phyloP scores from a whole-genome alignment of 1,284 basidiomycete genomes.

The Exsudoporus floridanus region DNA sequence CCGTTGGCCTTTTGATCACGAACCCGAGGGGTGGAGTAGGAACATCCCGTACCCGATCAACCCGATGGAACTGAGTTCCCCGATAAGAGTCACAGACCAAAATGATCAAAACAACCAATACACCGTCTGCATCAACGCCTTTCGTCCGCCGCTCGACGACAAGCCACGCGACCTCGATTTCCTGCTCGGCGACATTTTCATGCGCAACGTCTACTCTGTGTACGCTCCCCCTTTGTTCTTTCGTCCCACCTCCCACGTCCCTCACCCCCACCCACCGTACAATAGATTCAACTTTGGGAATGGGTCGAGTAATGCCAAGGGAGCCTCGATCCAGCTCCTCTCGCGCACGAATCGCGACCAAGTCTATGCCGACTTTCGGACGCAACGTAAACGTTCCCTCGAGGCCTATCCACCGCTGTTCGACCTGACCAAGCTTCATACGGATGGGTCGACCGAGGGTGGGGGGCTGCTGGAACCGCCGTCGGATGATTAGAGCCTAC shows the following conservation, averaged over 20 bases:
- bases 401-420: slow-evolving; percentile 30
- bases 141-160: slow-evolving; percentile 31
- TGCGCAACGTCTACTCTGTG: slow-evolving; percentile 56
- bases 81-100: slow-evolving; percentile 27
- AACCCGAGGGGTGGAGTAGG: slow-evolving; percentile 24
- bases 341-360: slow-evolving; percentile 36
- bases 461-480: slow-evolving; percentile 24
- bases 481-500: neutral
- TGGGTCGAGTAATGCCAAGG: slow-evolving; percentile 16
- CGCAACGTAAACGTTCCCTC: slow-evolving; percentile 32
- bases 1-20: neutral
- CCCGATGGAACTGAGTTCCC: slow-evolving; percentile 45
- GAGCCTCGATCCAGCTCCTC: slow-evolving; percentile 43
- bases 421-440: slow-evolving; percentile 18
- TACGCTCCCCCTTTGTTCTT: slow-evolving; percentile 25
- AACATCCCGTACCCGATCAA: slow-evolving; percentile 42
- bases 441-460: slow-evolving; percentile 23
- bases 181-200: slow-evolving; percentile 51
- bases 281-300: slow-evolving; percentile 22
- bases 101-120: slow-evolving; percentile 35
- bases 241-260: too few species aligned
- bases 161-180: slow-evolving; percentile 37
- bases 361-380: slow-evolving; percentile 34
- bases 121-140: slow-evolving; percentile 38
- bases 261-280: too few species aligned